Percentiles rank a stretch among this genome's conserved stretches.
These are phyloP conservation scores for Takashimella koratensis DNA, from an alignment of 1,284 basidiomycete species.

Conservation along the genomic window DNA sequence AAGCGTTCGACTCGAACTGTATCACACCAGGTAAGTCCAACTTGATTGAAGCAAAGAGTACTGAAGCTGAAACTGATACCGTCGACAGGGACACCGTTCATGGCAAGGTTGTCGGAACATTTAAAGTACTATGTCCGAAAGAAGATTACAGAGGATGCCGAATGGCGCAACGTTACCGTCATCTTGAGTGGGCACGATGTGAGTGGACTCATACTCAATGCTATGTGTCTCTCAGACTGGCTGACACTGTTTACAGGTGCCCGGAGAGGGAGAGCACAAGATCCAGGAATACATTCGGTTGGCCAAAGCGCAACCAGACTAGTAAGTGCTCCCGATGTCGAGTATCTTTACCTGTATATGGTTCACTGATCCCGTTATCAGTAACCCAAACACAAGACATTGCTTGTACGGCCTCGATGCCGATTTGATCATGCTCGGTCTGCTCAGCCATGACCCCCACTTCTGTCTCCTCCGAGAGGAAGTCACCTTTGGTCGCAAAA, in stretches of 20 bases:
- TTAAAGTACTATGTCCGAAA: slow-evolving; percentile 95
- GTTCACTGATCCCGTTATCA: too few species aligned
- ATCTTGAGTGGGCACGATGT: slow-evolving; percentile 96
- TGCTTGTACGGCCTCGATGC: slow-evolving; percentile 98
- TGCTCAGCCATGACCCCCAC: slow-evolving; percentile 97
- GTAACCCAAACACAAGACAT: slow-evolving; percentile 61
- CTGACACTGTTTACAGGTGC: slow-evolving; percentile 53
- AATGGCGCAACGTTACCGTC: slow-evolving; percentile 88
- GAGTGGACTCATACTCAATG: slow-evolving; percentile 6
- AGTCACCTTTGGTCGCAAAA: slow-evolving; percentile 88
- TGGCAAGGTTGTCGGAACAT: slow-evolving; percentile 85
- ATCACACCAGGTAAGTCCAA: slow-evolving; percentile 85
- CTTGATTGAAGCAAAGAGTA: neutral
- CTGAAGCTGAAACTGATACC: slow-evolving; percentile 2
- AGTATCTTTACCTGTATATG: too few species aligned
- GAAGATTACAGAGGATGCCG: slow-evolving; percentile 91
- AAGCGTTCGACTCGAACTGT: slow-evolving; percentile 97
- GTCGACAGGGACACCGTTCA: slow-evolving; percentile 82
- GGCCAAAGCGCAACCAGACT: slow-evolving; percentile 88
- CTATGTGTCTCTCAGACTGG: neutral
- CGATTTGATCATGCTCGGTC: slow-evolving; percentile 95
- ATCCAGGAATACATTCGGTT: slow-evolving; percentile 99
- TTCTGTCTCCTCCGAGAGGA: slow-evolving; percentile 97
- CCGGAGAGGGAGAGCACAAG: slow-evolving; percentile 99
- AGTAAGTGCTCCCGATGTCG: slow-evolving; percentile 46